A percentile compares a stretch with the other conserved stretches of the same genome.
Conservation (phyloP, 139 green algal genomes). For the Closterium sp. region DNA sequence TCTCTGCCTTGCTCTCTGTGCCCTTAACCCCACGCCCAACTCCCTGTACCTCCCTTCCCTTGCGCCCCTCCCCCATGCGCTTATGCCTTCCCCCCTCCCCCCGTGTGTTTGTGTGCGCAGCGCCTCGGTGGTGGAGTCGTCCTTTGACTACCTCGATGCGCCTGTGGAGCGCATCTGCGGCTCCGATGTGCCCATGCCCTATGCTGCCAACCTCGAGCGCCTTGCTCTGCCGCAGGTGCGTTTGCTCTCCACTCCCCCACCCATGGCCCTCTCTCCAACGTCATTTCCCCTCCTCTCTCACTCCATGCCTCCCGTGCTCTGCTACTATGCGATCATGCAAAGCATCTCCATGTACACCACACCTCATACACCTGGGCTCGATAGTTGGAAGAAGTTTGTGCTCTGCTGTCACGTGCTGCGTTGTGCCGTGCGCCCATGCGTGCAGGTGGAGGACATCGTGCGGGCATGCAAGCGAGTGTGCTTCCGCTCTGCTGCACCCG, state of each 20-base stretch:
- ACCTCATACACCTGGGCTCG: no score
- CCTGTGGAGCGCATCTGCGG: slow-evolving; percentile 85
- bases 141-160: slow-evolving; percentile 97
- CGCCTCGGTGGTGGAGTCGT: slow-evolving; percentile 81
- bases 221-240: slow-evolving; percentile 69
- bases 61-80: not conserved
- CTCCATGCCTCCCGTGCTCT: not conserved
- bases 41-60: not conserved
- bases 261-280: not conserved
- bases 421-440: not conserved
- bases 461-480: slow-evolving; percentile 27
- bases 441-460: slow-evolving; percentile 43
- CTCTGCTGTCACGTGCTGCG: no score
- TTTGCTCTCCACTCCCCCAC: not conserved
- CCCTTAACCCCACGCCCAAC: not conserved
- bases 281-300: not conserved
- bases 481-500: not conserved
- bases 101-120: slow-evolving; percentile 2
- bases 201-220: slow-evolving; percentile 89
- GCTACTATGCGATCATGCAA: not conserved
- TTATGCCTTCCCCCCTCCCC: not conserved
- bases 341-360: no score
- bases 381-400: no score
- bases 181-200: slow-evolving; percentile 92
- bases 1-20: slow-evolving; percentile 8